Evolutionary conservation across 768 basidiomycete genomes (phyloP), one percentile per base, ranked within the genome.

Genomic region (Boletus subcaerulescens): DNA sequence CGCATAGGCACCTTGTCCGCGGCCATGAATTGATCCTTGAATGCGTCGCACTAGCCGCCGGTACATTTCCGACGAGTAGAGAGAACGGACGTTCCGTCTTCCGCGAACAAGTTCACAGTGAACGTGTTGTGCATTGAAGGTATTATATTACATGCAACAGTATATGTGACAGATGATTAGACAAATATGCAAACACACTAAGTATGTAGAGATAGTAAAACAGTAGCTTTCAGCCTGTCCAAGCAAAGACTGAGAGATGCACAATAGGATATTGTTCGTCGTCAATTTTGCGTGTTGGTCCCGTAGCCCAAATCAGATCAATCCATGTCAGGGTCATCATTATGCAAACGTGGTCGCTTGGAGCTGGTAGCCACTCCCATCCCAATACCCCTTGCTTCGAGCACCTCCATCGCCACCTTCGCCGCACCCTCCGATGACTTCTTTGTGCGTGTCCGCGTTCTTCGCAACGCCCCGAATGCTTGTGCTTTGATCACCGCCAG

Each of bases 401-500:
- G 75, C n/a, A 89, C 87, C 70, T 91, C 86, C 72, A 89, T 80
- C 4, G 90, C 89, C 57, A 87, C 86, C 68, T 78, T 81, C 57
- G 84, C 86, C 32, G 87, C 83, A 39, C 74, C 84, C 58, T 90
- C 90, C 41, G 87, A 80, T 36, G 83, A 74, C 70, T 82, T 86
- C 76, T 87, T 92, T 48, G 82, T 79, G 57, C 87, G 80, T 41
- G 86, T 78, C 55, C 91, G 83, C 51, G 90, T 87, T 69, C 91
- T 80, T 48, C 91, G 86, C 59, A 91, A 75, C 18, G 89, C 89
- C 32, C 91, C 91, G 67, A 93, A 93, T 38, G 91, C 86, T 67
- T 93, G 90, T 41, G 91, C 91, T 74, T 93, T 93, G 74, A 93
- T 91, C 53, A 93, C 90, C 50, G 91, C 91, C 45, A 93, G 81